Evolutionary conservation across 2,329 filamentous ascomycete genomes (phyloP).

Genomic region (Aureobasidium zeae): DNA sequence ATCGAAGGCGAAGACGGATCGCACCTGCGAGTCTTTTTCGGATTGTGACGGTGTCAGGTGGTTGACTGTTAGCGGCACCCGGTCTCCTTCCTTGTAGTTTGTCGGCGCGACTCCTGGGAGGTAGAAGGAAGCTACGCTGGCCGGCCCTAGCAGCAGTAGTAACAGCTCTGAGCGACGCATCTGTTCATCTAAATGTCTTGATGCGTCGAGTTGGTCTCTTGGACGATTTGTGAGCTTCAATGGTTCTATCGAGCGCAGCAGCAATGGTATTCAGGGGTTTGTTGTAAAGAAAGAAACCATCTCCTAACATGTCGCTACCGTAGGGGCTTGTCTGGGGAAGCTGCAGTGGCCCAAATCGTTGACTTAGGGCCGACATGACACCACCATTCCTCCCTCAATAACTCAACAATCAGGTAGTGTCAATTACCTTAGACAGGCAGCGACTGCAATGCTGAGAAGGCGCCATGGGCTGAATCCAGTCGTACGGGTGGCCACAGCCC

Average conservation of each 20-base stretch:
- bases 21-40: conserved; percentile 66
- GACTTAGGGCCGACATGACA: background rate
- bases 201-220: no score
- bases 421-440: no score
- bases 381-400: background rate
- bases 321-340: no score
- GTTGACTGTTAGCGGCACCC: conserved; percentile 85
- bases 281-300: no score
- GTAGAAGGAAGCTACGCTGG: conserved; percentile 60
- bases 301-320: no score
- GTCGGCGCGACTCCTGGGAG: conserved; percentile 91
- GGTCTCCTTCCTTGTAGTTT: conserved; percentile 71
- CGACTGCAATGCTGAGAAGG: conserved; percentile 14
- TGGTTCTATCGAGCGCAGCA: no score
- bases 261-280: no score
- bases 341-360: background rate
- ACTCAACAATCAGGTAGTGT: no score
- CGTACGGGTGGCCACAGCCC: background rate
- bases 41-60: conserved; percentile 78
- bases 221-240: no score
- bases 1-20: conserved; percentile 91
- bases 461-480: conserved; percentile 11
- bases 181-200: no score
- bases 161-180: conserved; percentile 13
- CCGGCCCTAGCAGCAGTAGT: conserved; percentile 25